phyloP scores from a whole-genome alignment of 768 basidiomycete species.

The Tricholoma sp. region DNA sequence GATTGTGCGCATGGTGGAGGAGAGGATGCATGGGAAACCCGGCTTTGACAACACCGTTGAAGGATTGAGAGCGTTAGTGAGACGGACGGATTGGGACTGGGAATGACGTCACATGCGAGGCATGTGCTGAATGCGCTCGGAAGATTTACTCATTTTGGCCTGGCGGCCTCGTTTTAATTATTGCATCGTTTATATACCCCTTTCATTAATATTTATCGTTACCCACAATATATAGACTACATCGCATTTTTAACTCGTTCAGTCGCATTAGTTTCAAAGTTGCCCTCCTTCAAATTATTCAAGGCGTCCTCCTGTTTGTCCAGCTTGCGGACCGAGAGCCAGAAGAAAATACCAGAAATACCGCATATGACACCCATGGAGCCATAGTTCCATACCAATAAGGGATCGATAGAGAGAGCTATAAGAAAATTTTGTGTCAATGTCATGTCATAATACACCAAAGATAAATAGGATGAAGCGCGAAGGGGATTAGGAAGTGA shows the following conservation, averaged over 20 bases:
- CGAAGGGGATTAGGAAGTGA: not conserved
- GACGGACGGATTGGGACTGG: not conserved
- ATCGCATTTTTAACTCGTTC: not conserved
- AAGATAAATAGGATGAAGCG: no score
- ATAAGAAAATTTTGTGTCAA: not conserved
- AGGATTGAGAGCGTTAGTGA: not conserved
- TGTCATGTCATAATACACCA: not conserved
- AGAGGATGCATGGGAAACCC: slow-evolving; percentile 1
- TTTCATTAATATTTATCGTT: not conserved
- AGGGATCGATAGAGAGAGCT: slow-evolving; percentile 65
- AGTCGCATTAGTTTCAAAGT: slow-evolving; percentile 11
- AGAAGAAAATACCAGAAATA: slow-evolving; percentile 49
- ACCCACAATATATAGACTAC: not conserved
- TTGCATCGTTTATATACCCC: not conserved
- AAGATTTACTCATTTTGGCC: no score
- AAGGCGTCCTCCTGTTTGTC: slow-evolving; percentile 60
- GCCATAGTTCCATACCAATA: slow-evolving; percentile 73
- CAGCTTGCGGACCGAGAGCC: slow-evolving; percentile 48
- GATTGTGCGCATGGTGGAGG: slow-evolving; percentile 10
- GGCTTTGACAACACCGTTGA: not conserved
- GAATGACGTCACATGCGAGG: not conserved
- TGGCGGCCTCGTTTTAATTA: not conserved
- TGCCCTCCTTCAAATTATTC: slow-evolving; percentile 44
- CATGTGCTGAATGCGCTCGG: not conserved
- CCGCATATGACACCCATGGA: slow-evolving; percentile 51